Evolutionary conservation across 768 basidiomycete species (phyloP).

Genomic region (Boletus rex-veris): DNA sequence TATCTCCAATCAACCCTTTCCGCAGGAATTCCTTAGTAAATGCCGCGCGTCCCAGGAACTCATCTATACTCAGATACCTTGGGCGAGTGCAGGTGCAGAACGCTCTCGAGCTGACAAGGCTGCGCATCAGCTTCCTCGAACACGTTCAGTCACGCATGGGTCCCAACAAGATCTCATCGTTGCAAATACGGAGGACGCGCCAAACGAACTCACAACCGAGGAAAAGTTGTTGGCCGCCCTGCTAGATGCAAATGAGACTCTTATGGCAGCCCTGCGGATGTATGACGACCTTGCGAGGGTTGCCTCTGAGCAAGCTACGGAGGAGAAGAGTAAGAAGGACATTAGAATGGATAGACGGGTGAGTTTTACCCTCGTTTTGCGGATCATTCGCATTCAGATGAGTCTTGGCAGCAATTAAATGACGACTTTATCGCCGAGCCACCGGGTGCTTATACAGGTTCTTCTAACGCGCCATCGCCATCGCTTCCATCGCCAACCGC

Average conservation of each 20-base stretch:
- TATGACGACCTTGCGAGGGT: constrained; percentile 77
- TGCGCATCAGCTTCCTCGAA: constrained; percentile 7
- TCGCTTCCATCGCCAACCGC: constrained; percentile 22
- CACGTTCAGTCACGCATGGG: constrained; percentile 20
- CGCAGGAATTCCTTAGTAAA: constrained; percentile 78
- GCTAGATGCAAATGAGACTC: constrained; percentile 68
- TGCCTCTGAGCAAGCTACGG: constrained; percentile 49
- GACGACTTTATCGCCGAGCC: constrained; percentile 25
- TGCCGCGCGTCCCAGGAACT: constrained; percentile 82
- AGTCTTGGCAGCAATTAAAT: constrained; percentile 18
- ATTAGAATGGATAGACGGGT: constrained; percentile 65
- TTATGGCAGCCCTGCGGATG: constrained; percentile 64
- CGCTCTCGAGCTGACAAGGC: constrained; percentile 48
- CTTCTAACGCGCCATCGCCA: constrained; percentile 33
- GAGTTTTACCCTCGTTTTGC: constrained; percentile 22
- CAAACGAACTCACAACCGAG: constrained; percentile 58
- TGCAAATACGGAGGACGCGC: constrained; percentile 32
- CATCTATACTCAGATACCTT: constrained; percentile 82
- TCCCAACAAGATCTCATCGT: constrained; percentile 18
- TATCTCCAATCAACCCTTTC: background rate
- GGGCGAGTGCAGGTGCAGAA: constrained; percentile 83
- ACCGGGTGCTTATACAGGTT: constrained; percentile 14
- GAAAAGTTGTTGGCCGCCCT: constrained; percentile 72
- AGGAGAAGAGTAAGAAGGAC: constrained; percentile 71
- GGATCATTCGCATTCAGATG: constrained; percentile 19